Evolutionary conservation across 352 stramenopile genomes (phyloP).

Genomic region (Pythium aristosporum): DNA sequence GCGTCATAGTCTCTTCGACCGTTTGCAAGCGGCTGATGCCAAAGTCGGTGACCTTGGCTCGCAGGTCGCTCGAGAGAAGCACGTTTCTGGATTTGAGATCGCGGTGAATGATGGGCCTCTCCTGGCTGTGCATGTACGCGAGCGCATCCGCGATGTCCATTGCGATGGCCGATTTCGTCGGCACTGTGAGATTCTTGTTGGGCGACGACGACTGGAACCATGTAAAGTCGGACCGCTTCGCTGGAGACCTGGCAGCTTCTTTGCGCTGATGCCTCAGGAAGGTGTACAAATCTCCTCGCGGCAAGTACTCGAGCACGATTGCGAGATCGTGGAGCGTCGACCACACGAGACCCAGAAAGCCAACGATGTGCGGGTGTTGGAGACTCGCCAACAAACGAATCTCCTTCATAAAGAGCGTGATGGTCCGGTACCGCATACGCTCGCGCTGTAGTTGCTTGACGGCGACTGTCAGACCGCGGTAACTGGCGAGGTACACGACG

Average conservation of each 20-base stretch:
- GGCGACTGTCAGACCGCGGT: slow-evolving; percentile 16
- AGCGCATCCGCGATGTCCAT: slow-evolving; percentile 18
- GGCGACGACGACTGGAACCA: slow-evolving; percentile 4
- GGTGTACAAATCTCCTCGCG: slow-evolving; percentile 27
- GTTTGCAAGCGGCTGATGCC: slow-evolving; percentile 29
- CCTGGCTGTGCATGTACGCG: slow-evolving; percentile 22
- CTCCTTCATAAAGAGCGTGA: slow-evolving; percentile 34
- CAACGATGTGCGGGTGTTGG: slow-evolving; percentile 35
- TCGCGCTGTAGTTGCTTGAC: slow-evolving; percentile 33
- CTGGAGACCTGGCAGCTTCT: neutral
- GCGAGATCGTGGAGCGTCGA: slow-evolving; percentile 31
- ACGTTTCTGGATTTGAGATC: slow-evolving; percentile 72
- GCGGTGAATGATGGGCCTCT: slow-evolving; percentile 49
- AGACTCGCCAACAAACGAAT: slow-evolving; percentile 31
- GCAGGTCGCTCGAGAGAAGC: slow-evolving; percentile 10
- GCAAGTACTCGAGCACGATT: slow-evolving; percentile 38
- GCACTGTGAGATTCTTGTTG: neutral
- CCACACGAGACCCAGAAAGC: slow-evolving; percentile 34
- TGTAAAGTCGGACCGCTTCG: slow-evolving; percentile 7
- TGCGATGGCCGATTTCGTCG: slow-evolving; percentile 15
- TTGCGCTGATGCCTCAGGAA: slow-evolving; percentile 25
- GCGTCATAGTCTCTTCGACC: slow-evolving; percentile 34
- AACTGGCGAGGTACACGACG: slow-evolving; percentile 23
- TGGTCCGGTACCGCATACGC: slow-evolving; percentile 16
- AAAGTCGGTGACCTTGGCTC: slow-evolving; percentile 35